These are phyloP conservation scores for Pythium brachiatum DNA, from an alignment of 352 stramenopile genomes.

Conservation along the genomic window DNA sequence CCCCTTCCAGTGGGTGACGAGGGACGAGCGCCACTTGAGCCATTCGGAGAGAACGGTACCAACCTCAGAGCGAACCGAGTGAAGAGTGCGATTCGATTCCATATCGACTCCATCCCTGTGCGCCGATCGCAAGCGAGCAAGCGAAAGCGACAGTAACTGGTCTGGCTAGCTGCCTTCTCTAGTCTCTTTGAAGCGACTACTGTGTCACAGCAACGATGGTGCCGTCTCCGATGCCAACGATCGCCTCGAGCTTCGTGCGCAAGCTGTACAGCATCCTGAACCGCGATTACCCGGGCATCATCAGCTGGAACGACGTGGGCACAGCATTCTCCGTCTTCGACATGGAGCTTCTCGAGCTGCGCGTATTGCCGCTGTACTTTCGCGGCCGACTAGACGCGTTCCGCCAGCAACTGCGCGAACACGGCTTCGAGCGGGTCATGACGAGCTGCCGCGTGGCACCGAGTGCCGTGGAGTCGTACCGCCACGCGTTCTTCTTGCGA, in stretches of 20 bases:
- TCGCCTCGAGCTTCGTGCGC: constrained; percentile 68
- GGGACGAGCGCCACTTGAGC: constrained; percentile 5
- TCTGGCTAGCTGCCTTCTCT: neutral
- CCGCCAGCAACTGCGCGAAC: constrained; percentile 64
- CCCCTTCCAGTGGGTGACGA: neutral
- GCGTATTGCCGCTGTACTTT: constrained; percentile 66
- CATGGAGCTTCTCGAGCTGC: constrained; percentile 38
- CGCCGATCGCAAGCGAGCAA: constrained; percentile 13
- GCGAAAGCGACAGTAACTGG: constrained; percentile 16
- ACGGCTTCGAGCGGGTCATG: constrained; percentile 44
- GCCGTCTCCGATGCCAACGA: constrained; percentile 22
- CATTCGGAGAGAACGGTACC: neutral
- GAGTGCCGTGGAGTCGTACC: constrained; percentile 17
- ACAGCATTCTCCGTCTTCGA: constrained; percentile 56
- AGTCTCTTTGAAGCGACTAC: neutral
- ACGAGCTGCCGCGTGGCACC: neutral
- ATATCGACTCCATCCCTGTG: neutral
- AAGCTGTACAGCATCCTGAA: constrained; percentile 79
- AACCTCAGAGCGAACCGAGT: neutral
- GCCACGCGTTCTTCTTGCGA: constrained; percentile 21
- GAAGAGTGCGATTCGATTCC: neutral
- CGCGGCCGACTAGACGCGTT: constrained; percentile 59
- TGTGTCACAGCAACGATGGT: neutral
- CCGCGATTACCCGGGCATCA: constrained; percentile 47
- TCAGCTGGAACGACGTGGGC: constrained; percentile 55